Evolutionary conservation across 2,329 filamentous ascomycete species (phyloP).

Genomic region (Sporothrix sp.): DNA sequence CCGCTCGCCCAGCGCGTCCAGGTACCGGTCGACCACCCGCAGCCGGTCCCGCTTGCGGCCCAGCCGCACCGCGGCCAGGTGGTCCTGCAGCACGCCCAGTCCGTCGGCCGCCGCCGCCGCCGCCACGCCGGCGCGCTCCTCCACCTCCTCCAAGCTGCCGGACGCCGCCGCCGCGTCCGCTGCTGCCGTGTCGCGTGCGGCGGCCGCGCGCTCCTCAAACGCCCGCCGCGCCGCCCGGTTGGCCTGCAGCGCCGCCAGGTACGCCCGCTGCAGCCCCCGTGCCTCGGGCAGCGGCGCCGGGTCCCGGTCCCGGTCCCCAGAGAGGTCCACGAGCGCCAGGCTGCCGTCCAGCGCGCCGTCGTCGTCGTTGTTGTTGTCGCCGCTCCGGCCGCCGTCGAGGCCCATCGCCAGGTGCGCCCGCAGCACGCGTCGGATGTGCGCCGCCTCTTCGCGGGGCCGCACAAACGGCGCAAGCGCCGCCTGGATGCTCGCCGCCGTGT

Average conservation of each 20-base stretch:
- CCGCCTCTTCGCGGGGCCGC: conserved; percentile 47
- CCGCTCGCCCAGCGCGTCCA: conserved; percentile 41
- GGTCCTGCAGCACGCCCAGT: conserved; percentile 34
- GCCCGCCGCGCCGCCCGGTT: conserved; percentile 43
- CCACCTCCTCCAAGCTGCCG: background rate
- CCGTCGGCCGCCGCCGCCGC: background rate
- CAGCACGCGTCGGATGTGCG: conserved; percentile 45
- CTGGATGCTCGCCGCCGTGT: conserved; percentile 13
- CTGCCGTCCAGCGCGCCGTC: conserved; percentile 9
- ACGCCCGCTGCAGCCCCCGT: conserved; percentile 43
- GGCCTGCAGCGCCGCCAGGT: conserved; percentile 42
- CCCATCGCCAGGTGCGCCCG: conserved; percentile 43
- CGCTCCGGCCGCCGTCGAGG: conserved; percentile 34
- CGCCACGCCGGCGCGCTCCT: too few relatives aligned
- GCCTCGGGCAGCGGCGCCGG: conserved; percentile 28
- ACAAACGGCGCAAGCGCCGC: conserved; percentile 40
- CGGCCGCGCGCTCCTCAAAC: conserved; percentile 21
- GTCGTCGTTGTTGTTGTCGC: conserved; percentile 19
- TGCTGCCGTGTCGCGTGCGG: background rate
- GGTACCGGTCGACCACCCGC: conserved; percentile 38
- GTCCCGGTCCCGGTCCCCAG: conserved; percentile 26
- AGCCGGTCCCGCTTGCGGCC: conserved; percentile 43
- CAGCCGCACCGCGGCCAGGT: conserved; percentile 41
- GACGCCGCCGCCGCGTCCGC: conserved; percentile 4
- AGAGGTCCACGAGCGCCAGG: conserved; percentile 38